phyloP scores from a whole-genome alignment of 306 rosid genomes.

The Rosa chinensis region DNA sequence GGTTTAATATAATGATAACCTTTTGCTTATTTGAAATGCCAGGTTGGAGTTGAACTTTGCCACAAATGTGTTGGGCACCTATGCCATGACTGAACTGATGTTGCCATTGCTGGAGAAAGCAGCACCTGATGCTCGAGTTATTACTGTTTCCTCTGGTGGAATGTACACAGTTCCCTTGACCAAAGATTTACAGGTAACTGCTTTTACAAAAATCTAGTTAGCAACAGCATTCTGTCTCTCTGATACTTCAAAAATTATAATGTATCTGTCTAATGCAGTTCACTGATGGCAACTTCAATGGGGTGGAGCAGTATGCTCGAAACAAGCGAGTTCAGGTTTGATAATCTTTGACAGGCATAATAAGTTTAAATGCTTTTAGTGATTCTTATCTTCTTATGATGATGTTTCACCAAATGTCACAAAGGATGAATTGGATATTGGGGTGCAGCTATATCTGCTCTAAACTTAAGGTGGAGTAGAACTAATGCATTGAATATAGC shows the following conservation, averaged over 20 bases:
- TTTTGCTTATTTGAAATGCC: slow-evolving; percentile 21
- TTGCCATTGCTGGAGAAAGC: slow-evolving; percentile 55
- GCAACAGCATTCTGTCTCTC: slow-evolving; percentile 2
- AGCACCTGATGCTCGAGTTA: slow-evolving; percentile 83
- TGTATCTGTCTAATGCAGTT: slow-evolving; percentile 45
- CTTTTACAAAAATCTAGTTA: neutral
- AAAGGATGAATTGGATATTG: neutral
- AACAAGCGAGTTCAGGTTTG: slow-evolving; percentile 91
- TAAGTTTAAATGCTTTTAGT: neutral
- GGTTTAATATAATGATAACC: neutral
- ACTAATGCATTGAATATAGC: neutral
- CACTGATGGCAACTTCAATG: slow-evolving; percentile 56
- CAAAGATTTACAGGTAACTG: slow-evolving; percentile 69
- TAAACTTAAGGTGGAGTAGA: neutral
- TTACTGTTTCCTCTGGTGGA: slow-evolving; percentile 96
- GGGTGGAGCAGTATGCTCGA: slow-evolving; percentile 71
- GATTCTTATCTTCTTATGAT: neutral
- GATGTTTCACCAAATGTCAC: neutral
- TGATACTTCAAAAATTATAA: slow-evolving; percentile 6
- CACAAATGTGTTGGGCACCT: slow-evolving; percentile 80
- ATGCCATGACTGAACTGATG: slow-evolving; percentile 68
- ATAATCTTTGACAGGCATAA: slow-evolving; percentile 1
- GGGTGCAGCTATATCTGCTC: neutral
- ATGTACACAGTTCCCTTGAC: slow-evolving; percentile 83
- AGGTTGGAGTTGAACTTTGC: slow-evolving; percentile 87